phyloP scores from a whole-genome alignment of 176 grass and related monocot genomes.

The Elymus sibiricus region DNA sequence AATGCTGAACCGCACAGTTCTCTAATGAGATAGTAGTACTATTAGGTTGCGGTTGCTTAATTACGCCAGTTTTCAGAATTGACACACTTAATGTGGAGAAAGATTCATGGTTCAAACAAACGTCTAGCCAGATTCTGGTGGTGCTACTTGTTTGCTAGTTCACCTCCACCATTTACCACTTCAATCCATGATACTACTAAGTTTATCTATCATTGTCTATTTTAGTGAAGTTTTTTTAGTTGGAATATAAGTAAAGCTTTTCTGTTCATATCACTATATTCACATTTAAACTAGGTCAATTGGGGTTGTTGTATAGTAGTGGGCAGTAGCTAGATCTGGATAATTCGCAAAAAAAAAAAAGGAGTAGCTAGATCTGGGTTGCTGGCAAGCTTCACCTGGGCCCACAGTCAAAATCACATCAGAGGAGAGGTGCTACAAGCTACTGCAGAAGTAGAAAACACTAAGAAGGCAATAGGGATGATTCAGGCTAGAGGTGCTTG shows the following conservation, averaged over 20 bases:
- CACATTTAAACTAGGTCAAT: background rate
- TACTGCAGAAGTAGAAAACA: background rate
- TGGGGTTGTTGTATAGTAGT: background rate
- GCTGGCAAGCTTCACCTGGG: slow-evolving; percentile 1
- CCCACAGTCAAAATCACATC: background rate
- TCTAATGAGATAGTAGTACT: background rate
- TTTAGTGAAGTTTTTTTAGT: background rate
- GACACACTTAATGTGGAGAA: background rate
- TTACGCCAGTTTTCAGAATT: background rate
- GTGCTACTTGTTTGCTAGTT: background rate
- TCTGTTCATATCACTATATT: background rate
- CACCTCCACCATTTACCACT: background rate
- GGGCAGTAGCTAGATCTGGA: background rate
- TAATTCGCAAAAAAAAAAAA: too few species aligned
- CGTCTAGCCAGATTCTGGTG: background rate
- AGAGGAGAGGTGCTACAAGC: background rate
- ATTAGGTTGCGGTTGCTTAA: background rate
- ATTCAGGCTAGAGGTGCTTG: background rate
- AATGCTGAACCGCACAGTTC: background rate
- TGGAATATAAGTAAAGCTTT: background rate
- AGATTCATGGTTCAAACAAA: background rate
- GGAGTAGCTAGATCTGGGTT: background rate
- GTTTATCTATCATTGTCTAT: background rate
- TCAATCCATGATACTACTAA: background rate
- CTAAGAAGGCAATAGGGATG: background rate